Base-by-base conservation (phyloP, 768 basidiomycete genomes). In the Trametes meyenii region DNA sequence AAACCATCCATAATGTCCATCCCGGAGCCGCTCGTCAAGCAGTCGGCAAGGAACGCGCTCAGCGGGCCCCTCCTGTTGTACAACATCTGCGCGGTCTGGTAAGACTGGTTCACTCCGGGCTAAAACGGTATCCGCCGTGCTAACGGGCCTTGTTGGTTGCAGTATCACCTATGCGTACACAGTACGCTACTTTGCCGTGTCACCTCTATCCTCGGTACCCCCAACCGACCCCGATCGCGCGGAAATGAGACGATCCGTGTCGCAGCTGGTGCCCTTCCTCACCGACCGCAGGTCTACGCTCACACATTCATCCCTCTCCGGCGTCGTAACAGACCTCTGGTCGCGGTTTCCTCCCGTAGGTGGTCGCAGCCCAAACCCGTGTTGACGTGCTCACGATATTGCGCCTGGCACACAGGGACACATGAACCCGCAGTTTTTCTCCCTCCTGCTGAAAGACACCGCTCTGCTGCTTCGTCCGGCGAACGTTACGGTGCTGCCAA, bases 21-120 rank as follows among this genome's bases (percentile, higher is more conserved):
- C 17, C 85, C 86, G 23, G 52, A 69, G 16, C 72, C 74, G 0
- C 76, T 85, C 68, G 61, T 84, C 2, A 77, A 75, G 46, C 75
- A 77, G 19, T 61, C 74, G 4, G 21, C 46, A 0, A 39, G 43
- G 4, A 56, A 50, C 8, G 43, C 68, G 4, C 21, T 53, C 2
- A 66, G 26, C 14, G 66, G 66, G 6, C 68, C 71, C 2, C 58
- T 81, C 0, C 74, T 94, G 14, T 66, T 87, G 1, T 92, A 89
- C 67, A 95, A 94, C 61, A 74, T 91, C 29, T 81, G 81, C 40
- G 84, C 85, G 8, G 72, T 92, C 24, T 80, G 82, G 92, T 93
- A 69, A 46, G 90, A 79, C 14, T 59, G 19, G 21, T 23, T 12
- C 6, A n/a, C n/a, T n/a, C n/a, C n/a, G n/a, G n/a, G n/a, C n/a